Evolutionary conservation across 176 grass and related monocot species (phyloP).

Genomic region (Alopecurus myosuroides): DNA sequence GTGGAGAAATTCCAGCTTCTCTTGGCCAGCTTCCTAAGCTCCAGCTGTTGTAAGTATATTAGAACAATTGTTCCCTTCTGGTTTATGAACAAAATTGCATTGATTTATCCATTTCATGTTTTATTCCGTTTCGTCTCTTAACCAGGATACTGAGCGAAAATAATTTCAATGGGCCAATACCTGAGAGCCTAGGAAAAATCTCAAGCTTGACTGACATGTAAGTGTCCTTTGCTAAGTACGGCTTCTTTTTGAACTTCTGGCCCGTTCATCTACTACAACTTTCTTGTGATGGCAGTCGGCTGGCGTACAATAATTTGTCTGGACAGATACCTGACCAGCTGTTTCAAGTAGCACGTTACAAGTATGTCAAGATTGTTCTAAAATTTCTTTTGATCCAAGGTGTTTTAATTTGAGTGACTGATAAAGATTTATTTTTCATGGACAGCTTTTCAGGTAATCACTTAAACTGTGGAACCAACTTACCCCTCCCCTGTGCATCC

Average conservation of each 20-base stretch:
- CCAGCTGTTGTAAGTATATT: constrained; percentile 58
- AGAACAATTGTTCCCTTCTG: background rate
- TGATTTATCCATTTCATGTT: background rate
- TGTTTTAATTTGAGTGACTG: constrained; percentile 18
- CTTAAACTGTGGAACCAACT: constrained; percentile 77
- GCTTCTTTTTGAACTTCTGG: background rate
- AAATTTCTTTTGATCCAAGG: background rate
- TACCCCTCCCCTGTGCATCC: constrained; percentile 66
- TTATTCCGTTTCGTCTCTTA: constrained; percentile 3
- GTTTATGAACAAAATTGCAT: background rate
- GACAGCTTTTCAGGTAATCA: constrained; percentile 90
- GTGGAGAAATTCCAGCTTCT: constrained; percentile 78
- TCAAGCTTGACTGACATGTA: constrained; percentile 84
- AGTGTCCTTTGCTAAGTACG: constrained; percentile 1
- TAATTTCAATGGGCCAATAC: constrained; percentile 68
- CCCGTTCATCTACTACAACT: constrained; percentile 3
- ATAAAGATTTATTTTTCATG: constrained; percentile 37
- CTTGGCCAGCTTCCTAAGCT: constrained; percentile 74
- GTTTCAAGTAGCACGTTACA: constrained; percentile 93
- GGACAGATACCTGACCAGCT: constrained; percentile 78
- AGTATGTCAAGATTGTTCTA: constrained; percentile 47
- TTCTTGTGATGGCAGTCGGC: constrained; percentile 49
- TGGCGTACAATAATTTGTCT: constrained; percentile 84
- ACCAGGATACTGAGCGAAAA: constrained; percentile 89
- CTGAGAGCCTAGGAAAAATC: constrained; percentile 58